A percentile compares a stretch with the other conserved stretches of the same genome.
These are phyloP conservation scores for Tuber microsphaerosporum DNA, from an alignment of 495 filamentous ascomycete genomes.

Conservation along the genomic window DNA sequence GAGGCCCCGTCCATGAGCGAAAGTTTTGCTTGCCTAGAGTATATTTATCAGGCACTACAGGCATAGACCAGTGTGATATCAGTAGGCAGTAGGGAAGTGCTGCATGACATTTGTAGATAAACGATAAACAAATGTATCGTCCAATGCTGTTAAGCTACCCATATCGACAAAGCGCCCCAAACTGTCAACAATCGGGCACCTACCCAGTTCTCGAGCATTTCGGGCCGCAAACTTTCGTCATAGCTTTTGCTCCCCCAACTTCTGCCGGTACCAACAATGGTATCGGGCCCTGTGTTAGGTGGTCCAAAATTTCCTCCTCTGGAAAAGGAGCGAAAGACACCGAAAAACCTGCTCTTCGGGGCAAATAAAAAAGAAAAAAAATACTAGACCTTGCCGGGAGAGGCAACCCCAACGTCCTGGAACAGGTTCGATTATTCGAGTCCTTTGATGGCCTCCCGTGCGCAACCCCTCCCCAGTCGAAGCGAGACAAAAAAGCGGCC, in stretches of 20 bases:
- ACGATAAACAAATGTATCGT: neutral
- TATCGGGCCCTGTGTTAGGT: neutral
- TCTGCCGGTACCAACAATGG: conserved; percentile 9
- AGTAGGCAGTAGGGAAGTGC: neutral
- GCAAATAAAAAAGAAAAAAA: too few relatives aligned
- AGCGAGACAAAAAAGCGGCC: conserved; percentile 23
- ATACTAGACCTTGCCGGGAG: too few relatives aligned
- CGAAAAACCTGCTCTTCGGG: too few relatives aligned
- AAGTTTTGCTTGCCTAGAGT: neutral
- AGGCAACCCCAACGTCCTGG: too few relatives aligned
- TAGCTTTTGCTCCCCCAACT: neutral
- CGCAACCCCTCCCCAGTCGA: conserved; percentile 27
- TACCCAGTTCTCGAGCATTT: neutral
- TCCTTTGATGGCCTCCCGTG: conserved; percentile 16
- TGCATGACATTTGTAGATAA: neutral
- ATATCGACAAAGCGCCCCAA: neutral
- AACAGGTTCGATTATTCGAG: too few relatives aligned
- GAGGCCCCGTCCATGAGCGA: neutral
- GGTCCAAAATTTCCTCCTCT: too few relatives aligned
- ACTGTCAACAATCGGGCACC: neutral
- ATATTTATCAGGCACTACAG: neutral
- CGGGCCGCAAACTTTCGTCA: neutral
- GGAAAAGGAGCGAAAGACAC: too few relatives aligned
- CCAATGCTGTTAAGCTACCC: neutral
- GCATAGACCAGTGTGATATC: neutral